Base-by-base conservation (phyloP, 306 rosid genomes). In the Fragaria ananassa region DNA sequence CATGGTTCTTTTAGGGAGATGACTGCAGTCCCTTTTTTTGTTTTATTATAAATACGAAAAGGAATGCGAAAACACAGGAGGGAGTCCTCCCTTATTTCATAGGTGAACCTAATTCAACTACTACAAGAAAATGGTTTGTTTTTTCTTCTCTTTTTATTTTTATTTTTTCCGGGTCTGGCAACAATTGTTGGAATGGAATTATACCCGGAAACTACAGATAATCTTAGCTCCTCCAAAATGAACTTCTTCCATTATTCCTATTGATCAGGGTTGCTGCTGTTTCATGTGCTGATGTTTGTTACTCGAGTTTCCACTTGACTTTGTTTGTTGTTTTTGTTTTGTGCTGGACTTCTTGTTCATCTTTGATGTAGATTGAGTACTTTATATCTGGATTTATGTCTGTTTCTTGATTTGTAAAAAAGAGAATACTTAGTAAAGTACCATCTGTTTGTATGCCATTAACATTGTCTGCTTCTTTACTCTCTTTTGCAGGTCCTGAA, bases 401-500 rank as follows among this genome's bases (percentile, higher is more conserved):
- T 74, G 27, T 70, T 47, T 70, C 10, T 0, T 34, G 19, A 10
- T 54, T 34, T 18, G 6, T 62, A 31, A 71, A 49, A n/a, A 19
- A 29, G 0, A 6, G 53, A 4, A 27, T 42, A 8, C n/a, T 35
- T 21, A 14, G 13, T 68, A 15, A 79, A 35, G 37, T 68, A 8
- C 34, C 23, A 7, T 74, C 58, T 64, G 74, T 68, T 71, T 25
- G 45, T 79, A 31, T 82, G 10, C 15, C 13, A 23, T 31, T 64
- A 70, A 78, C 68, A 44, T 68, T 63, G 37, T 41, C 56, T 46
- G 14, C 47, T 34, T 60, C 70, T 68, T 9, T 58, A 25, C 61
- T 83, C 46, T 61, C 51, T 53, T 77, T 54, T 79, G 64, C 91
- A 94, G 98, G 98, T 95, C 76, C 80, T 95, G 80, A 95, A 92